These are phyloP conservation scores for Pleurotus ostreatus DNA, from an alignment of 768 basidiomycete genomes.

Conservation along the genomic window DNA sequence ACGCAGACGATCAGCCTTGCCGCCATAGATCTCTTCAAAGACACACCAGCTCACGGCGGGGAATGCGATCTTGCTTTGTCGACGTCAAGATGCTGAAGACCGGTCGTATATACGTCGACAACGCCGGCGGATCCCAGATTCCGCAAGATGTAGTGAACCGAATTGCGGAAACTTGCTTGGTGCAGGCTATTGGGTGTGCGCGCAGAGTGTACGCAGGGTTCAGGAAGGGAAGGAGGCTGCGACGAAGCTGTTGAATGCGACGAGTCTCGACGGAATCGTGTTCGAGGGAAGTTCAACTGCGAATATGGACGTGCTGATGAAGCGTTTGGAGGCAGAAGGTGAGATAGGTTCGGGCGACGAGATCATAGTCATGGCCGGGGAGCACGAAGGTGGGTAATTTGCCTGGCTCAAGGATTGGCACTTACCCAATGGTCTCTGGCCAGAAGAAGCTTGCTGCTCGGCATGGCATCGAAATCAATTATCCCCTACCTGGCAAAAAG, in stretches of 20 bases:
- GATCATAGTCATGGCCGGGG: constrained; percentile 61
- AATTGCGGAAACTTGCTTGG: too few relatives aligned
- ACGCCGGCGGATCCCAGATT: constrained; percentile 70
- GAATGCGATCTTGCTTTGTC: too few relatives aligned
- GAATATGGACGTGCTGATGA: constrained; percentile 63
- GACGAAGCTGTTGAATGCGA: constrained; percentile 59
- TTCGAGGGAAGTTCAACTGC: constrained; percentile 65
- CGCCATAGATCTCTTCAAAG: too few relatives aligned
- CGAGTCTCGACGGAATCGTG: constrained; percentile 54
- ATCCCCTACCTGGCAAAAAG: too few relatives aligned
- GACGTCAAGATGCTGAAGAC: too few relatives aligned
- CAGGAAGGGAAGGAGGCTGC: constrained; percentile 45
- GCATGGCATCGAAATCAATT: too few relatives aligned
- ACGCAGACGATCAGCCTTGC: too few relatives aligned
- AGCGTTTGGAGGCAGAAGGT: constrained; percentile 53
- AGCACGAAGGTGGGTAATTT: constrained; percentile 62
- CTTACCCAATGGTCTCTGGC: constrained; percentile 13
- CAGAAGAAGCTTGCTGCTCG: too few relatives aligned
- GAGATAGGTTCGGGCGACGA: constrained; percentile 49
- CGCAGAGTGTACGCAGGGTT: constrained; percentile 42
- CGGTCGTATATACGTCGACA: constrained; percentile 69
- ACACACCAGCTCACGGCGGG: too few relatives aligned
- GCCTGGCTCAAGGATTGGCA: too few relatives aligned
- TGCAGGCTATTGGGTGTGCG: constrained; percentile 61
- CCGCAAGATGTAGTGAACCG: constrained; percentile 49